These are phyloP conservation scores for Stenogyne calaminthoides DNA, from an alignment of 305 asterid genomes.

Conservation along the genomic window DNA sequence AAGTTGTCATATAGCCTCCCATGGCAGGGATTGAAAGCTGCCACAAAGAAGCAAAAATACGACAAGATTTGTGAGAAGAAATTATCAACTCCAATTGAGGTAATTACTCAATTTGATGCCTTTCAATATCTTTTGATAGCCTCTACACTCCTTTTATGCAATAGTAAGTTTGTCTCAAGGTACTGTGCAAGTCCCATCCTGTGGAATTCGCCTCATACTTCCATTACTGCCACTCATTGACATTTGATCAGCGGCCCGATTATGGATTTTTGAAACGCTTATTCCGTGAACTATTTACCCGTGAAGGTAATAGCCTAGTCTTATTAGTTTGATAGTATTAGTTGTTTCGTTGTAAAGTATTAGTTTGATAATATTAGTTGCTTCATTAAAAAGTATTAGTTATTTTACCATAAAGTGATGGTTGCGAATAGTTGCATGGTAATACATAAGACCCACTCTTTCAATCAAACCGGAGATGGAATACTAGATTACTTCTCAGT, in stretches of 20 bases:
- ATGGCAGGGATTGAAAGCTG: slow-evolving; percentile 99
- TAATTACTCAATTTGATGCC: slow-evolving; percentile 26
- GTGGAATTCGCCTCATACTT: slow-evolving; percentile 97
- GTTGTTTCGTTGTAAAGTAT: too few relatives aligned
- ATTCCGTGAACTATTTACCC: slow-evolving; percentile 81
- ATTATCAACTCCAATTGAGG: slow-evolving; percentile 95
- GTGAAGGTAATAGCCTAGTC: slow-evolving; percentile 63
- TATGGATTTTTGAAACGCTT: slow-evolving; percentile 95
- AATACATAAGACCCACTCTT: too few relatives aligned
- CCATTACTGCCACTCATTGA: slow-evolving; percentile 95
- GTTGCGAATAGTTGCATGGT: too few relatives aligned
- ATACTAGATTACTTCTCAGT: background rate
- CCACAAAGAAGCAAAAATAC: slow-evolving; percentile 95
- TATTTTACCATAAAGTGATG: too few relatives aligned
- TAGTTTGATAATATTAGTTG: too few relatives aligned
- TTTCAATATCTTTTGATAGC: slow-evolving; percentile 25
- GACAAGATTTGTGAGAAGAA: slow-evolving; percentile 96
- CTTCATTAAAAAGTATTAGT: too few relatives aligned
- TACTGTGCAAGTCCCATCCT: slow-evolving; percentile 93
- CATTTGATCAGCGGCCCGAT: slow-evolving; percentile 97
- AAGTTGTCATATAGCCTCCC: slow-evolving; percentile 72
- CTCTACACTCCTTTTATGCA: background rate
- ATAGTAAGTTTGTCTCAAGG: slow-evolving; percentile 48
- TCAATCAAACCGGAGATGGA: slow-evolving; percentile 11
- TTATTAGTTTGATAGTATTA: background rate